Percentiles rank a stretch among this genome's conserved stretches.
phyloP scores from a whole-genome alignment of 108 stramenopile species.

The Cyclotella atomus region DNA sequence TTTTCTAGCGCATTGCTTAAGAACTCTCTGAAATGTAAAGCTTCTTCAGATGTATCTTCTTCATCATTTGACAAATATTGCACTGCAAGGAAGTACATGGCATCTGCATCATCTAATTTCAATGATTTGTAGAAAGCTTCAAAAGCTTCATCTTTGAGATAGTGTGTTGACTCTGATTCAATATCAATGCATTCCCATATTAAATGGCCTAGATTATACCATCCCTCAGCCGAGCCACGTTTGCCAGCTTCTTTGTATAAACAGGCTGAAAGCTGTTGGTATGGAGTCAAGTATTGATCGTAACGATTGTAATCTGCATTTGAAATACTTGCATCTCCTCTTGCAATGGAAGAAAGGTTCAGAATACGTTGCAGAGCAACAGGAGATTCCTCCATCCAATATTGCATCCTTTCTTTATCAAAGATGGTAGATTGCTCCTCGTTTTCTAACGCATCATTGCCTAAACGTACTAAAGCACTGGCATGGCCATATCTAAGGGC shows the following conservation, averaged over 20 bases:
- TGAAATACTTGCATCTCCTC: background rate
- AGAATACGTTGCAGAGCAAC: constrained; percentile 26
- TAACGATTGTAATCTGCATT: background rate
- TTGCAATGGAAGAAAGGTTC: too few species aligned
- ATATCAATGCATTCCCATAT: constrained; percentile 60
- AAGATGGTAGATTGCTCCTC: constrained; percentile 20
- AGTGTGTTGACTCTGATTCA: background rate
- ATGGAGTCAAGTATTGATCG: background rate
- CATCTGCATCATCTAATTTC: constrained; percentile 78
- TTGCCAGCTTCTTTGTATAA: constrained; percentile 64
- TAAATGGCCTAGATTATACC: constrained; percentile 81
- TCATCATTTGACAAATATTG: constrained; percentile 50
- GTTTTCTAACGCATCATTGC: constrained; percentile 58
- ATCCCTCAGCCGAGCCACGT: constrained; percentile 68
- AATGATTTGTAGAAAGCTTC: constrained; percentile 73
- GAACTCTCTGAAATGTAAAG: too few species aligned
- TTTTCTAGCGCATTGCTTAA: background rate
- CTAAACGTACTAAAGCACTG: constrained; percentile 64
- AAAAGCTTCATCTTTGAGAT: constrained; percentile 50
- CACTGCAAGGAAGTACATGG: constrained; percentile 83
- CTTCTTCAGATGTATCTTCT: background rate
- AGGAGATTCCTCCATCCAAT: constrained; percentile 42
- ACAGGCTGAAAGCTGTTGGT: constrained; percentile 39
- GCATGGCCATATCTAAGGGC: constrained; percentile 64
- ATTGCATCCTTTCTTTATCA: constrained; percentile 22